Evolutionary conservation across 192 early-diverging fungal genomes (phyloP), one percentile per base, ranked within the genome.

Genomic region (Entophlyctis luteolus): DNA sequence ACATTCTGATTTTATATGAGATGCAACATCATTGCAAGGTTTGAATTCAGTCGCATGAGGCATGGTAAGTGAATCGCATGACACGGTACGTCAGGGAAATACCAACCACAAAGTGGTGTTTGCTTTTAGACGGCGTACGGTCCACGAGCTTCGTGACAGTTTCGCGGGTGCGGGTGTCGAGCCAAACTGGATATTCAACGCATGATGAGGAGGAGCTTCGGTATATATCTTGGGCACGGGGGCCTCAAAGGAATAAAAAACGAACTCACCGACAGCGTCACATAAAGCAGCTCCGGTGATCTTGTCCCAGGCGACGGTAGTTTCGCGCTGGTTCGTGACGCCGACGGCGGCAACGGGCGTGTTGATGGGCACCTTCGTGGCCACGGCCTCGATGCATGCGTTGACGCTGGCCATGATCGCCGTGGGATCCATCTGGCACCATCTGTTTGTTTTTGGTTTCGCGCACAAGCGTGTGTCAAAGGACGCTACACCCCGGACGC

Each of bases 311-410:
- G 82, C 91, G 32, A 94, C 84, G 3, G 88, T 86, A 0, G 94
- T 97, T 71, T 97, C 94, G 68, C 94, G 87, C 73, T 97, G 94
- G 78, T 95, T 97, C 18, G 94, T 97, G 62, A 97, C 89, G 1
- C 94, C 94, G 22, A 97, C 84, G 25, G 84, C 80, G n/a, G n/a
- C 56, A 31, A 84, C 68, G 37, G 73, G 55, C n/a, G 16, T 16
- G 12, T 62, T 36, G 10, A 79, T 57, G 53, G 87, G 75, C 35
- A 90, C n/a, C 91, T 37, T 83, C 59, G n/a, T 75, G 48, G 84
- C 74, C 1, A 86, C 82, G 31, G 84, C 78, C 5, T 79, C 80
- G 56, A 94, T 81, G 77, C 91, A 93, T 1, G 78, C 70, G 5
- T 84, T 54, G 33, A 89, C 86, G 18, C 88, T 84, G 25, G 77